These are phyloP conservation scores for Calonectria crousiana DNA, from an alignment of 2,329 filamentous ascomycete species.

Conservation along the genomic window DNA sequence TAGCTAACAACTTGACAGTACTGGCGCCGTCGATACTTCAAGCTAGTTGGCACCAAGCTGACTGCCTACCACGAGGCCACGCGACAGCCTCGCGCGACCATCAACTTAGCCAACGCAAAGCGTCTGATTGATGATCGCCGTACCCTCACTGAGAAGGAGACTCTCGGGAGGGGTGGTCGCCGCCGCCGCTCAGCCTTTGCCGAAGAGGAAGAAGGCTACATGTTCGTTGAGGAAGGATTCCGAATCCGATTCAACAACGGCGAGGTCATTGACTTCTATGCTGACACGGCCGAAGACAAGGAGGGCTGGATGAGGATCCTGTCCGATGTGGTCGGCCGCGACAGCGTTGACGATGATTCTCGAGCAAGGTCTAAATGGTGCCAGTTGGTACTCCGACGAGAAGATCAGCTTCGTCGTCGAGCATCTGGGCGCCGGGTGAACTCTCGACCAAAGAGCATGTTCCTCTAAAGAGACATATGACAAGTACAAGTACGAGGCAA, in stretches of 20 bases:
- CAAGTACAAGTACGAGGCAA: slow-evolving; percentile 37
- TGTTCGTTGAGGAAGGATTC: slow-evolving; percentile 99
- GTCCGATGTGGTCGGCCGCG: slow-evolving; percentile 74
- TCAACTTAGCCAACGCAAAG: slow-evolving; percentile 93
- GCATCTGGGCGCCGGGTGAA: slow-evolving; percentile 66
- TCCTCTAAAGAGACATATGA: slow-evolving; percentile 52
- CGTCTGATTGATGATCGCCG: slow-evolving; percentile 94
- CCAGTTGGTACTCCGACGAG: slow-evolving; percentile 73
- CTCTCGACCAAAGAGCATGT: slow-evolving; percentile 70
- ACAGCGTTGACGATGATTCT: slow-evolving; percentile 61
- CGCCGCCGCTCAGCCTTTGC: slow-evolving; percentile 95
- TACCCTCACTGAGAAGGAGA: slow-evolving; percentile 85
- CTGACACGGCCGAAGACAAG: slow-evolving; percentile 88
- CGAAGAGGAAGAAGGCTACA: slow-evolving; percentile 98
- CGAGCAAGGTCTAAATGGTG: slow-evolving; percentile 72
- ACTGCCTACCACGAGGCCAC: slow-evolving; percentile 97
- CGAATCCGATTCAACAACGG: slow-evolving; percentile 98
- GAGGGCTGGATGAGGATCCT: slow-evolving; percentile 95
- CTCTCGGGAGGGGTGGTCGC: slow-evolving; percentile 78
- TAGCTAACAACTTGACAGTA: slow-evolving; percentile 71
- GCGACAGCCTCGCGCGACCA: slow-evolving; percentile 93
- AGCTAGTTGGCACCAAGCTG: slow-evolving; percentile 88
- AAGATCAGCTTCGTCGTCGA: slow-evolving; percentile 69
- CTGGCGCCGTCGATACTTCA: slow-evolving; percentile 98
- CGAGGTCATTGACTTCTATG: slow-evolving; percentile 98